These are phyloP conservation scores for Picea glauca DNA, from an alignment of 75 land plant genomes.

Conservation along the genomic window DNA sequence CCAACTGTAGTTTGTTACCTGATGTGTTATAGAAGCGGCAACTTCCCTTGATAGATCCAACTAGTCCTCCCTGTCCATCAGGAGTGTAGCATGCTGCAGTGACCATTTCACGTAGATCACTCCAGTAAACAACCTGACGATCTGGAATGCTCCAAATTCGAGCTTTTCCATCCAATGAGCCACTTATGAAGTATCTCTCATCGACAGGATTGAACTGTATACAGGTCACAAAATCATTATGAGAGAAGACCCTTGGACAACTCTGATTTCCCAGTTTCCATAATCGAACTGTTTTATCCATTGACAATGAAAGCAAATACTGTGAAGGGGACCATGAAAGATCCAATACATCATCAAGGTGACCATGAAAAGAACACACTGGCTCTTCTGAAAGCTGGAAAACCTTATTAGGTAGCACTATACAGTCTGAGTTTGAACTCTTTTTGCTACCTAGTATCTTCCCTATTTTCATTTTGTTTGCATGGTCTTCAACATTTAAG, in stretches of 20 bases:
- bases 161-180: slow-evolving; percentile 90
- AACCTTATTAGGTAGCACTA: slow-evolving; percentile 42
- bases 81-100: slow-evolving; percentile 76
- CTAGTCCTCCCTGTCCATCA: slow-evolving; percentile 64
- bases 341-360: slow-evolving; percentile 68
- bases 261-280: slow-evolving; percentile 63
- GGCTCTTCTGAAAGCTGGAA: slow-evolving; percentile 62
- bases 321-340: slow-evolving; percentile 81
- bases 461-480: slow-evolving; percentile 3
- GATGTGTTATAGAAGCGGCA: slow-evolving; percentile 69
- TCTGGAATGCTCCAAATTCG: slow-evolving; percentile 71
- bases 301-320: slow-evolving; percentile 83
- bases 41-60: slow-evolving; percentile 63
- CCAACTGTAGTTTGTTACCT: slow-evolving; percentile 65
- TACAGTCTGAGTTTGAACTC: slow-evolving; percentile 32
- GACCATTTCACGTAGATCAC: slow-evolving; percentile 64
- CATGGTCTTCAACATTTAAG: slow-evolving; percentile 10
- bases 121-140: slow-evolving; percentile 79
- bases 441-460: slow-evolving; percentile 24
- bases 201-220: slow-evolving; percentile 82
- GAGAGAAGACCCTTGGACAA: slow-evolving; percentile 63
- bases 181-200: slow-evolving; percentile 77
- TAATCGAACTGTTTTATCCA: slow-evolving; percentile 87
- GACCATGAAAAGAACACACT: slow-evolving; percentile 66
- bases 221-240: slow-evolving; percentile 81